Conservation (phyloP, 192 early-diverging fungal genomes). For the Backusella westeae region DNA sequence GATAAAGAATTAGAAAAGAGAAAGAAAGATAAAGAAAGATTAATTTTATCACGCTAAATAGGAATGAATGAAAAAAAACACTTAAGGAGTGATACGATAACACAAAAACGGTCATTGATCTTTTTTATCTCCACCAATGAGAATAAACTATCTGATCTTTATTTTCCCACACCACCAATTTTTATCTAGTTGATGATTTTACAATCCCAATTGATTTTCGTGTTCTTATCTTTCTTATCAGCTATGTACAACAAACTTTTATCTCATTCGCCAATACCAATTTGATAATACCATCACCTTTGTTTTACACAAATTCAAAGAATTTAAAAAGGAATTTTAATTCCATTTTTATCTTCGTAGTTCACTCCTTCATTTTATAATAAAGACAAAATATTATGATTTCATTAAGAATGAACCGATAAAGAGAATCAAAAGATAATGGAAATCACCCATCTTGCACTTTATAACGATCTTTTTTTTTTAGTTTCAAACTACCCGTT, state of each 20-base stretch:
- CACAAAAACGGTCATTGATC: conserved; percentile 18
- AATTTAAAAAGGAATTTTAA: conserved; percentile 3
- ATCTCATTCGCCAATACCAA: background rate
- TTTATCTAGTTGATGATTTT: conserved; percentile 6
- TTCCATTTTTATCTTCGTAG: background rate
- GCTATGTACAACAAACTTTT: background rate
- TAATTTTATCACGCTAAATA: background rate
- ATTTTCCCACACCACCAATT: conserved; percentile 14
- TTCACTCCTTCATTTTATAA: background rate
- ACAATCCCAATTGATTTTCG: conserved; percentile 9
- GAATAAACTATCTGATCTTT: conserved; percentile 2
- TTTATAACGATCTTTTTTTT: background rate
- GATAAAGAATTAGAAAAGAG: conserved; percentile 6
- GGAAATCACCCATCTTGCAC: too few species aligned
- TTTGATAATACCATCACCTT: background rate
- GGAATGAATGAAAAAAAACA: background rate
- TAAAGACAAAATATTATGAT: background rate
- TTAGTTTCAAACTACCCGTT: background rate
- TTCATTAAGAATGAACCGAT: background rate
- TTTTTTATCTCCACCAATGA: conserved; percentile 15
- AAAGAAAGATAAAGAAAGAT: conserved; percentile 1
- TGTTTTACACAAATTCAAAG: background rate
- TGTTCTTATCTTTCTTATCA: conserved; percentile 1
- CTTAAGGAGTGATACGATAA: background rate
- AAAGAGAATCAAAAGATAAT: background rate